Conservation (phyloP, 2,329 filamentous ascomycete species). For the Colletotrichum sp. region DNA sequence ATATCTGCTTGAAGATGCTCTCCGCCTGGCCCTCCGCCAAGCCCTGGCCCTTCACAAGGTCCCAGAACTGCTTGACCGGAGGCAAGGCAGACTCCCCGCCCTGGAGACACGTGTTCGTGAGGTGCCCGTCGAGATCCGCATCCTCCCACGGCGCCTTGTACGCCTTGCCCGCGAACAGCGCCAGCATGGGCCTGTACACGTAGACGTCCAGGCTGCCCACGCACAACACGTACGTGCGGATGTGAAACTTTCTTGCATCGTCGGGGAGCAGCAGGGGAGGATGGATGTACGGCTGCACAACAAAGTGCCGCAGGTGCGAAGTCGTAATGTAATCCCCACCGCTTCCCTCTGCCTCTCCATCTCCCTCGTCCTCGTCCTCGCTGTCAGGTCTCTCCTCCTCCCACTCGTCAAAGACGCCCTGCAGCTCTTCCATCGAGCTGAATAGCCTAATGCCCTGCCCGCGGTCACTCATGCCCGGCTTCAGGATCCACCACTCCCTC, state of each 20-base stretch:
- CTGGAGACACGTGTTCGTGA: conserved; percentile 97
- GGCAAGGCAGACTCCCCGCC: conserved; percentile 49
- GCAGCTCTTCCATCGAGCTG: conserved; percentile 82
- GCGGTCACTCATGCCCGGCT: conserved; percentile 96
- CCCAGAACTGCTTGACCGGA: conserved; percentile 80
- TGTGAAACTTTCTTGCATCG: conserved; percentile 88
- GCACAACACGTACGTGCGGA: conserved; percentile 88
- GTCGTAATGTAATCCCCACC: conserved; percentile 71
- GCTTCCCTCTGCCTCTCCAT: conserved; percentile 29
- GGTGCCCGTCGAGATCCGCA: conserved; percentile 70
- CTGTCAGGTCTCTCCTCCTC: conserved; percentile 72
- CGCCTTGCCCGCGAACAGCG: conserved; percentile 80
- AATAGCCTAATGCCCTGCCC: conserved; percentile 94
- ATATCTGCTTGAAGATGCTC: conserved; percentile 76
- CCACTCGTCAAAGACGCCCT: conserved; percentile 89
- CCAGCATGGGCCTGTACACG: conserved; percentile 90
- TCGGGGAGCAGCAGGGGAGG: conserved; percentile 77
- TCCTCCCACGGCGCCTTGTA: conserved; percentile 70
- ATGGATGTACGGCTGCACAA: conserved; percentile 94
- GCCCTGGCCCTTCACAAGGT: conserved; percentile 44
- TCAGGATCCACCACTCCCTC: conserved; percentile 95
- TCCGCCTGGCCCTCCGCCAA: conserved; percentile 54
- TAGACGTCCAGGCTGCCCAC: conserved; percentile 80
- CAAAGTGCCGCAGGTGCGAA: conserved; percentile 92
- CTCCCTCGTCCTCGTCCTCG: conserved; percentile 61